A percentile compares a stretch with the other conserved stretches of the same genome.
These are phyloP conservation scores for Sanghuangporus sanghuang DNA, from an alignment of 1,284 basidiomycete species.

Conservation along the genomic window DNA sequence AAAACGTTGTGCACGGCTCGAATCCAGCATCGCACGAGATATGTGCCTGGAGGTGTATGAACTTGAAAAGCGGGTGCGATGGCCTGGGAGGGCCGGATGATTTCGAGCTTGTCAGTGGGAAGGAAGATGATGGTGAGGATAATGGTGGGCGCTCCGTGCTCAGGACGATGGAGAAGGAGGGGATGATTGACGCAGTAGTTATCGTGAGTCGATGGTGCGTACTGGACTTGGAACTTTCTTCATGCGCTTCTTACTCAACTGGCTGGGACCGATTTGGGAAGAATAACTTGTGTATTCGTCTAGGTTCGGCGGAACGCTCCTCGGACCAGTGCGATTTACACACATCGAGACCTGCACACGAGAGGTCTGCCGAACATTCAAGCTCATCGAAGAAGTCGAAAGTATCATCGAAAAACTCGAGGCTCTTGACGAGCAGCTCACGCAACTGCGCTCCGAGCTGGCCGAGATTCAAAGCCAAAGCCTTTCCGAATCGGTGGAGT, in stretches of 20 bases:
- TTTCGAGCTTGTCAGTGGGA: constrained; percentile 57
- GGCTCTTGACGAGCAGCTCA: constrained; percentile 57
- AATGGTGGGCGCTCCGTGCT: constrained; percentile 61
- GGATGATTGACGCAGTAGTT: constrained; percentile 58
- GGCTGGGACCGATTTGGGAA: not conserved
- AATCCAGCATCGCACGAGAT: constrained; percentile 67
- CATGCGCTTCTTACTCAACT: not conserved
- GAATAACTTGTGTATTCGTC: not conserved
- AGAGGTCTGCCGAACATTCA: constrained; percentile 68
- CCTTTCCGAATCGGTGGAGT: not conserved
- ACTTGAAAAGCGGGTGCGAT: constrained; percentile 56
- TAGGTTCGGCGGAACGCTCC: constrained; percentile 76
- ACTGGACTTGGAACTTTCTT: not conserved
- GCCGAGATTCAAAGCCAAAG: constrained; percentile 20
- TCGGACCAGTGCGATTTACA: constrained; percentile 65
- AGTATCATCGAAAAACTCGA: constrained; percentile 52
- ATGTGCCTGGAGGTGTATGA: constrained; percentile 71
- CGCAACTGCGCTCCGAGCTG: constrained; percentile 47
- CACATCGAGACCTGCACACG: constrained; percentile 73
- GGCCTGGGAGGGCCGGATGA: constrained; percentile 64
- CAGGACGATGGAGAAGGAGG: constrained; percentile 65
- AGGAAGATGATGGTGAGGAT: constrained; percentile 68
- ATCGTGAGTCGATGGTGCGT: constrained; percentile 71
- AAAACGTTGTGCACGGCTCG: constrained; percentile 45
- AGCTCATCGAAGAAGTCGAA: constrained; percentile 57